Percentiles rank a stretch among this genome's conserved stretches.
Evolutionary conservation across 331 rosid species (phyloP).

Genomic region (Cydonia oblonga): DNA sequence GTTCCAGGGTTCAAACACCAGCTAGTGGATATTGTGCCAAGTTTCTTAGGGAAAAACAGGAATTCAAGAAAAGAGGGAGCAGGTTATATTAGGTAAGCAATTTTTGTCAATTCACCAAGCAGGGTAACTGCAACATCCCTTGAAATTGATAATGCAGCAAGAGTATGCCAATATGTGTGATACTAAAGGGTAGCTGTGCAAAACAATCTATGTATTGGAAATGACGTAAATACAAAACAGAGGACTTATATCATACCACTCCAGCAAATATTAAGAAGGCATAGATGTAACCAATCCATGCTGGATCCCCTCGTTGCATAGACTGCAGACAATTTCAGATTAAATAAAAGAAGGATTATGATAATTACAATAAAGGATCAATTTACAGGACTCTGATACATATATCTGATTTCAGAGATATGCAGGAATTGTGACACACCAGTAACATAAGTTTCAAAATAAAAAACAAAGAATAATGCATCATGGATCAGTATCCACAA

Average conservation of each 20-base stretch:
- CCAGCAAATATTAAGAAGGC: conserved; percentile 84
- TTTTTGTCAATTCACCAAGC: background rate
- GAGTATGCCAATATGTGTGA: background rate
- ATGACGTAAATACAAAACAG: background rate
- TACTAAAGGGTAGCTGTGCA: background rate
- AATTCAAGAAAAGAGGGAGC: background rate
- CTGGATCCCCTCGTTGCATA: conserved; percentile 83
- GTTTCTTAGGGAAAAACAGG: background rate
- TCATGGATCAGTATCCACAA: background rate
- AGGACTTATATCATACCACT: conserved; percentile 56
- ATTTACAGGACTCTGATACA: background rate
- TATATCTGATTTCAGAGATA: background rate
- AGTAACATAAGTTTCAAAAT: background rate
- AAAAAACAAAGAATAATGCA: too few species aligned
- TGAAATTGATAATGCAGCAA: background rate
- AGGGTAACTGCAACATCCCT: background rate
- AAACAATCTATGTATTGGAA: background rate
- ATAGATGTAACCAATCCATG: conserved; percentile 70
- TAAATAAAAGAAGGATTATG: background rate
- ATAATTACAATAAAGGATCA: background rate
- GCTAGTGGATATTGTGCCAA: background rate
- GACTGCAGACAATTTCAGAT: conserved; percentile 48
- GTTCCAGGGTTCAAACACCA: background rate
- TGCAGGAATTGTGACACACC: background rate
- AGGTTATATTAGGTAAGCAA: background rate